phyloP scores from a whole-genome alignment of 805 yeast species.

The Candida awuae region DNA sequence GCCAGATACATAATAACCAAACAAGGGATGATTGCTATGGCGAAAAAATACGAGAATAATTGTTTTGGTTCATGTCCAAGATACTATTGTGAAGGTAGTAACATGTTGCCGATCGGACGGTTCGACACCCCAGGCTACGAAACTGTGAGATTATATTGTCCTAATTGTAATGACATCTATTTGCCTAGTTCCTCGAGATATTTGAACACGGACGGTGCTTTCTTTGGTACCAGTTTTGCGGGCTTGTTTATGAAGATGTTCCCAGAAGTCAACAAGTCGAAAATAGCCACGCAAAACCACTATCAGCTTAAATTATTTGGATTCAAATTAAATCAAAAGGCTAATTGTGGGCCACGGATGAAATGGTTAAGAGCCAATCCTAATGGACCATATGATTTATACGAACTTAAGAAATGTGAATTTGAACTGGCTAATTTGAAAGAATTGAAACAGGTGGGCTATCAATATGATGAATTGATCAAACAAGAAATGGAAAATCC shows the following conservation, averaged over 20 bases:
- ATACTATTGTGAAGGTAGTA: conserved; percentile 82
- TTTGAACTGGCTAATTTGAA: conserved; percentile 43
- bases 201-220: conserved; percentile 89
- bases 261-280: conserved; percentile 71
- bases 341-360: conserved; percentile 90
- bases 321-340: conserved; percentile 66
- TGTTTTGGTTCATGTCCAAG: conserved; percentile 92
- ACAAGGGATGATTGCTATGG: conserved; percentile 84
- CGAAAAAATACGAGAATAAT: conserved; percentile 83
- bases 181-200: conserved; percentile 82
- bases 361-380: conserved; percentile 86
- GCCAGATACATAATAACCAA: conserved; percentile 85
- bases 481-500: background rate
- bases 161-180: conserved; percentile 88
- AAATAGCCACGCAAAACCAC: conserved; percentile 46
- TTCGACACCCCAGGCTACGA: conserved; percentile 87
- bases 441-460: conserved; percentile 21
- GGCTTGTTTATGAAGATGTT: conserved; percentile 86
- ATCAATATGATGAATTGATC: conserved; percentile 11
- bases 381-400: conserved; percentile 46
- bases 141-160: conserved; percentile 88
- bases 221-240: conserved; percentile 92
- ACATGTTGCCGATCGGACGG: conserved; percentile 83
- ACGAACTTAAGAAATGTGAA: conserved; percentile 59
- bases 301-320: conserved; percentile 81